Evolutionary conservation across 2,329 filamentous ascomycete species (phyloP).

Genomic region (Myriosclerotinia duriaeana): DNA sequence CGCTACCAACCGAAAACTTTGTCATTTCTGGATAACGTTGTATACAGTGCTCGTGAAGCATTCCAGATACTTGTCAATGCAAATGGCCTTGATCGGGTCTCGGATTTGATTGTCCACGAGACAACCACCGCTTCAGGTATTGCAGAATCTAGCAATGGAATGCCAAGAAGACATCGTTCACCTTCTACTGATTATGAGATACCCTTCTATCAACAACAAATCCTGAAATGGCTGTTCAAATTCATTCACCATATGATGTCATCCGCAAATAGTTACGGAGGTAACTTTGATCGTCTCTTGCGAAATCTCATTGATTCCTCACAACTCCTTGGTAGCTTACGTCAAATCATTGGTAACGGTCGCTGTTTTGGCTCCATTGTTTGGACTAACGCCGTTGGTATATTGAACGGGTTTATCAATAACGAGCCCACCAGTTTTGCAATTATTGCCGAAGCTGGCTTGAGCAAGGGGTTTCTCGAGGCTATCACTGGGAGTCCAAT

Average conservation of each 20-base stretch:
- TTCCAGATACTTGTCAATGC: slow-evolving; percentile 80
- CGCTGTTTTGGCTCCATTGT: slow-evolving; percentile 84
- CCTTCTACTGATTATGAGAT: slow-evolving; percentile 89
- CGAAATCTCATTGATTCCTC: slow-evolving; percentile 94
- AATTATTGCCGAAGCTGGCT: slow-evolving; percentile 88
- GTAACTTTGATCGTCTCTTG: slow-evolving; percentile 84
- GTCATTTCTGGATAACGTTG: slow-evolving; percentile 82
- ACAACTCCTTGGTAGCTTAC: slow-evolving; percentile 74
- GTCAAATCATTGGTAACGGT: slow-evolving; percentile 78
- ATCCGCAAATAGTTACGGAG: slow-evolving; percentile 66
- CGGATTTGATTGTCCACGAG: slow-evolving; percentile 79
- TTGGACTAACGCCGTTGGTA: slow-evolving; percentile 91
- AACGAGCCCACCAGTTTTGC: slow-evolving; percentile 98
- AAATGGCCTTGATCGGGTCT: slow-evolving; percentile 84
- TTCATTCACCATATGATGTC: slow-evolving; percentile 95
- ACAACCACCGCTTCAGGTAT: slow-evolving; percentile 68
- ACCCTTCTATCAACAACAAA: slow-evolving; percentile 89
- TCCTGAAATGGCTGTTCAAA: slow-evolving; percentile 89
- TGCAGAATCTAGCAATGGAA: slow-evolving; percentile 68
- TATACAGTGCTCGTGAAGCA: slow-evolving; percentile 81
- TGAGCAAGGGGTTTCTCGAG: slow-evolving; percentile 83
- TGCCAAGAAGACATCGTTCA: slow-evolving; percentile 70
- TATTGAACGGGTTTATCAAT: slow-evolving; percentile 94
- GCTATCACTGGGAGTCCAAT: slow-evolving; percentile 63
- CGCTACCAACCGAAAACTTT: slow-evolving; percentile 81